A percentile compares a stretch with the other conserved stretches of the same genome.
Evolutionary conservation across 2,329 filamentous ascomycete genomes (phyloP).

Genomic region (Penicillium thymicola): DNA sequence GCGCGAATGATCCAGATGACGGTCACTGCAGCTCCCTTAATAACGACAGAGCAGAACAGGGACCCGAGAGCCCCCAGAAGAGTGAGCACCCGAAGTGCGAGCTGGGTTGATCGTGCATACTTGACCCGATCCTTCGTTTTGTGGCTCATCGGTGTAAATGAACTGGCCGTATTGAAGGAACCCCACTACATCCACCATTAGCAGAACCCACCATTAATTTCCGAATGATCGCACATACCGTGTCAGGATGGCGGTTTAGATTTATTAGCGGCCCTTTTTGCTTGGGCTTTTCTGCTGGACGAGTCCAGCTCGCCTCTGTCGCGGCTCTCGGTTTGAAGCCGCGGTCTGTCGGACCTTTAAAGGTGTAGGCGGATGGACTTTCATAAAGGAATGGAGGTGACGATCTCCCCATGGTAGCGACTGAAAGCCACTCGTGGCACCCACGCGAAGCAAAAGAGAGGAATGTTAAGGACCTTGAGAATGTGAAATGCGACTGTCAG

Average conservation of each 20-base stretch:
- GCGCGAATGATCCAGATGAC: constrained; percentile 74
- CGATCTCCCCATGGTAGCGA: constrained; percentile 49
- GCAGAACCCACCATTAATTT: constrained; percentile 3
- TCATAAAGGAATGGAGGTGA: constrained; percentile 73
- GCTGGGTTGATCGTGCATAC: constrained; percentile 64
- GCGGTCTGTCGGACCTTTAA: constrained; percentile 51
- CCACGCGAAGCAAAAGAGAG: constrained; percentile 33
- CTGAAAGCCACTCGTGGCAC: constrained; percentile 26
- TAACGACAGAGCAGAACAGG: constrained; percentile 72
- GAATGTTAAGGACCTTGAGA: constrained; percentile 21
- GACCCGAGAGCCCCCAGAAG: constrained; percentile 68
- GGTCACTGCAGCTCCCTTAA: constrained; percentile 62
- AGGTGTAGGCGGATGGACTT: constrained; percentile 51
- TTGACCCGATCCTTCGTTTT: constrained; percentile 70
- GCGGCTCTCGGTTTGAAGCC: constrained; percentile 84
- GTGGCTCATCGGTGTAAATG: constrained; percentile 64
- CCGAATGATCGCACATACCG: constrained; percentile 48
- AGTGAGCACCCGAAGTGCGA: constrained; percentile 64
- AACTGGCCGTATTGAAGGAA: constrained; percentile 57
- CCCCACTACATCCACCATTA: constrained; percentile 34
- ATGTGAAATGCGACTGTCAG: constrained; percentile 20
- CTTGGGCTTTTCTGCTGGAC: constrained; percentile 59
- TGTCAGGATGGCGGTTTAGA: constrained; percentile 82
- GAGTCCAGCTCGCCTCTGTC: constrained; percentile 72
- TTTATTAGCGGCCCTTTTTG: constrained; percentile 72